These are phyloP conservation scores for Xerocomellus chrysenteron DNA, from an alignment of 768 basidiomycete genomes.

Conservation along the genomic window DNA sequence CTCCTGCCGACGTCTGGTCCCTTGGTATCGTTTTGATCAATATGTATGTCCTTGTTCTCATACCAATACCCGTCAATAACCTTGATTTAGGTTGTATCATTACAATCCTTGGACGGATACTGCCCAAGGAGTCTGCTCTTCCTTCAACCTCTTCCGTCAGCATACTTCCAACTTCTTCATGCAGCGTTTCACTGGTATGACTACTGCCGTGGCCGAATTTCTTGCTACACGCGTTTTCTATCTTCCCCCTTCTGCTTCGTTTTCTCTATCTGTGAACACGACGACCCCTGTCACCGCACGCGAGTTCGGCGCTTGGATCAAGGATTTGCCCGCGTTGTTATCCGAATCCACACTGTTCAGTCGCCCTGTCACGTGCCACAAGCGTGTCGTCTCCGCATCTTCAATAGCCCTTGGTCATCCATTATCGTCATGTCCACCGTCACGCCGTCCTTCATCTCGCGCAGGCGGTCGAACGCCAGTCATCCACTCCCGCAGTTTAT, in stretches of 20 bases:
- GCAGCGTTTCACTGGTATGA: slow-evolving; percentile 89
- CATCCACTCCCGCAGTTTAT: slow-evolving; percentile 53
- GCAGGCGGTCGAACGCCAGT: slow-evolving; percentile 56
- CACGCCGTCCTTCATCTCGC: slow-evolving; percentile 70
- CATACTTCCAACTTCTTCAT: slow-evolving; percentile 86
- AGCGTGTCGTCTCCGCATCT: slow-evolving; percentile 56
- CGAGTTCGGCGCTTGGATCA: slow-evolving; percentile 86
- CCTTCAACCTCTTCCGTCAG: slow-evolving; percentile 77
- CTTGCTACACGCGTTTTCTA: slow-evolving; percentile 84
- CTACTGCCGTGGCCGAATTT: slow-evolving; percentile 79
- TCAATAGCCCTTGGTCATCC: slow-evolving; percentile 62
- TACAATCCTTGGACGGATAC: slow-evolving; percentile 99
- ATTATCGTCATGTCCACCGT: slow-evolving; percentile 61
- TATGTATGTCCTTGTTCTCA: slow-evolving; percentile 55
- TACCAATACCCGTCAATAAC: neutral
- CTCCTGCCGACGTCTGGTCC: slow-evolving; percentile 98
- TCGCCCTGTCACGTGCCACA: slow-evolving; percentile 43
- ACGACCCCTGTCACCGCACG: slow-evolving; percentile 58
- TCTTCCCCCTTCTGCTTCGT: slow-evolving; percentile 56
- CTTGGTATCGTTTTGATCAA: slow-evolving; percentile 99
- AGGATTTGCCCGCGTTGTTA: slow-evolving; percentile 74
- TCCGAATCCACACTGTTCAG: slow-evolving; percentile 36
- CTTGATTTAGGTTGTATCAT: slow-evolving; percentile 79
- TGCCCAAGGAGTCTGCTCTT: slow-evolving; percentile 70
- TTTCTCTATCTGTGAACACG: slow-evolving; percentile 21